Evolutionary conservation across 2,329 filamentous ascomycete genomes (phyloP), one percentile per base, ranked within the genome.

Genomic region (Dendrostoma leiphaemia): DNA sequence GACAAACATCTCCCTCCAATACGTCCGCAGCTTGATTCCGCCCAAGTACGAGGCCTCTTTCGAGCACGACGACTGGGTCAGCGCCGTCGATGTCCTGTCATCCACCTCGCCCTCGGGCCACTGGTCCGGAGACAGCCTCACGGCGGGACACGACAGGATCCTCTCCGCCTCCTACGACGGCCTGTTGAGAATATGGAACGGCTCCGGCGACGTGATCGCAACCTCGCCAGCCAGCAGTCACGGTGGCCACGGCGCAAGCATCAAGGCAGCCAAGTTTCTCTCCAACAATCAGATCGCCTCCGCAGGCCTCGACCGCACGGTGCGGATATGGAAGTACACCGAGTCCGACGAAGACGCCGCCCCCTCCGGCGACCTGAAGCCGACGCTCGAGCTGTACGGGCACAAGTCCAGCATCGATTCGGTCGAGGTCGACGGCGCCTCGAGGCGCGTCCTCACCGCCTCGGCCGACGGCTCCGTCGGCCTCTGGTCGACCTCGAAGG

Each of bases 31-130:
- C 60, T 77, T 97, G 62, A 85, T 97, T 57, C 94, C 94, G 7
- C 94, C 94, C 17, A 80, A 89, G 32, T 93, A 94, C 69, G 86
- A 96, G 63, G 88, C 91, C 12, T 94, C 89, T 67, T 99, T 96
- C 69, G 88, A 97, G 74, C 93, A 99, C 70, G 92, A 99, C 66
- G 94, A 97, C 71, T 99, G 94, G 94, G 89, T 99, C 46, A 90
- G 90, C 68, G 83, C 84, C 24, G 85, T 97, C 24, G 91, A 97
- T 69, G 82, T 96, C 4, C 76, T 96, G 23, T 92, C 91, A 0
- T 70, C 72, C 13, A 84, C 80, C 12, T 88, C 89, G 2, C 72
- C 76, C 6, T 82, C 85, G 3, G 84, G 79, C 19, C 67, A 69
- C 51, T 86, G 82, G 81, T 75, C 77, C 9, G 76, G 73, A 46